Conservation (phyloP, 371 early-diverging fungal genomes). For the Haplosporangium sp. region DNA sequence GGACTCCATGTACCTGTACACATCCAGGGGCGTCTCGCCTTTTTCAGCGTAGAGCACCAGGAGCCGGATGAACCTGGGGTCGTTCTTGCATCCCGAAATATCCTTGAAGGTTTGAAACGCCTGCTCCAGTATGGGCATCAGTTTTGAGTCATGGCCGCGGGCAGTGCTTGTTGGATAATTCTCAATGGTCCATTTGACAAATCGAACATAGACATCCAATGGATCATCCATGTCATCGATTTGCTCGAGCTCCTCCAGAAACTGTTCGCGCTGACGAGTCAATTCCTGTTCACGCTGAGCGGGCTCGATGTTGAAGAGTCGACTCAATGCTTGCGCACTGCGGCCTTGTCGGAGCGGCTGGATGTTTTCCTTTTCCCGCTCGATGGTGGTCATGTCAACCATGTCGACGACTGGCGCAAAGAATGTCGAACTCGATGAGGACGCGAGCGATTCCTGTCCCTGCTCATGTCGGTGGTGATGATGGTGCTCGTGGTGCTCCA, state of each 20-base stretch:
- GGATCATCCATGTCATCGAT: constrained; percentile 78
- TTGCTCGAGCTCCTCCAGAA: constrained; percentile 60
- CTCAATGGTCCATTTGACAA: constrained; percentile 79
- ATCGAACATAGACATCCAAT: constrained; percentile 75
- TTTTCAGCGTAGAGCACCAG: constrained; percentile 78
- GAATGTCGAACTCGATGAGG: background rate
- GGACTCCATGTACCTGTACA: constrained; percentile 75
- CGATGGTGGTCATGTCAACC: constrained; percentile 60
- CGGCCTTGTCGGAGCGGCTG: constrained; percentile 76
- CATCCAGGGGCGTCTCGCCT: constrained; percentile 66
- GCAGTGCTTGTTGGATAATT: constrained; percentile 72
- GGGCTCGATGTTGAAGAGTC: constrained; percentile 50
- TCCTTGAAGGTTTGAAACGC: constrained; percentile 70
- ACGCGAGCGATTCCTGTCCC: constrained; percentile 1
- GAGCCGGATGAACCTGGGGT: constrained; percentile 78
- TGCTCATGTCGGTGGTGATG: constrained; percentile 3
- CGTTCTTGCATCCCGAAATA: constrained; percentile 76
- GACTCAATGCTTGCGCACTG: constrained; percentile 64
- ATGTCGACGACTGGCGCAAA: constrained; percentile 12
- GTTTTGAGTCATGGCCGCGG: constrained; percentile 62
- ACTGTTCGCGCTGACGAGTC: constrained; percentile 55
- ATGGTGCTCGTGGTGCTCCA: too few relatives aligned
- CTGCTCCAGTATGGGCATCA: constrained; percentile 67
- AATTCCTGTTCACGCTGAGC: constrained; percentile 56
- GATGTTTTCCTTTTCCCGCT: constrained; percentile 88